Evolutionary conservation across 106 monocot species (phyloP), one percentile per base, ranked within the genome.

Genomic region (Xerophyta viscosa): DNA sequence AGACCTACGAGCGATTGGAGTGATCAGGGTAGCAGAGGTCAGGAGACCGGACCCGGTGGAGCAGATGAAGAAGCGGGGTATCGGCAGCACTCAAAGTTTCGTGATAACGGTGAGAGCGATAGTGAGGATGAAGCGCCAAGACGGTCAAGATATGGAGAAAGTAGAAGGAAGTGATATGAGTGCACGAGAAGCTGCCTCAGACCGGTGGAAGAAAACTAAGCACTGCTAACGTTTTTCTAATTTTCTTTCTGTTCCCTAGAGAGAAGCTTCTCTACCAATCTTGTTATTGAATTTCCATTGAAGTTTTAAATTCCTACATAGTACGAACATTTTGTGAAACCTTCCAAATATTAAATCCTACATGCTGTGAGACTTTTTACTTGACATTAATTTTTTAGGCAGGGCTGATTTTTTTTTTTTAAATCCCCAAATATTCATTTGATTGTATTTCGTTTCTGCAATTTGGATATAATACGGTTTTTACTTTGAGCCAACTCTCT

Each of bases 111-210:
- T 29, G 91, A 82, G 5, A 96, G 88, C 20, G 94, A 81, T 65
- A 96, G 94, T 15, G 88, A 85, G 37, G 88, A 96, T 55, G 94
- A 96, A 37, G 88, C 84, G 19, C 88, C 88, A 3, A 84, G 84
- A 54, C 65, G 88, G 52, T 85, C 81, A 0, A 84, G 80, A 58
- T 63, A 75, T 31, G 74, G 78, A 2, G 64, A 77, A 13, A 58
- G 73, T 17, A 72, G 66, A 65, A 67, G 57, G 46, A 71, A 44
- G 37, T 54, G 45, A 5, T 69, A 75, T 20, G 81, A 48, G 25
- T 71, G 68, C 0, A 71, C 68, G 36, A 70, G 42, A 1, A 77
- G 37, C 59, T 19, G 64, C 53, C 14, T 67, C 74, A 43, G 75
- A 78, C 37, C 73, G 48, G 31, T 58, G 69, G 54, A 62, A 65